phyloP scores from a whole-genome alignment of 163 green algal genomes.

The Picocystis sp. region DNA sequence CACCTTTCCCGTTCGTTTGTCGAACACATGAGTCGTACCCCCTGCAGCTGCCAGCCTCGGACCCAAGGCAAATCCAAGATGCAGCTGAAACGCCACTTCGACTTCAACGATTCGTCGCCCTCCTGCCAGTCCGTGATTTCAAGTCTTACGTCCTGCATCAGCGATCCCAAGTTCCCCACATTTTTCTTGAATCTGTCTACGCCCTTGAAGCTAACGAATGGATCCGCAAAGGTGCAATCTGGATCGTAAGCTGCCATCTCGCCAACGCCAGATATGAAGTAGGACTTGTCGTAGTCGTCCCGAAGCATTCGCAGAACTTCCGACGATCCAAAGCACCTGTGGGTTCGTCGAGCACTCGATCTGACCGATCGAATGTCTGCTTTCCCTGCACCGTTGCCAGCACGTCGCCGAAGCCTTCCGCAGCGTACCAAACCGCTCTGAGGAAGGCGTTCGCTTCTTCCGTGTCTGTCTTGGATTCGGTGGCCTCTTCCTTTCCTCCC shows the following conservation, averaged over 20 bases:
- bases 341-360: too few species aligned
- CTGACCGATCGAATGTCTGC: not conserved
- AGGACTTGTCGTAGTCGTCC: conserved; percentile 35
- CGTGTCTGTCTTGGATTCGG: too few species aligned
- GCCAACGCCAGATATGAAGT: conserved; percentile 32
- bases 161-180: conserved; percentile 45
- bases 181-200: conserved; percentile 59
- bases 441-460: conserved; percentile 4
- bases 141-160: conserved; percentile 41
- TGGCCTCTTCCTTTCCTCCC: too few species aligned
- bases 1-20: conserved; percentile 29
- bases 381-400: conserved; percentile 11
- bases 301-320: conserved; percentile 22
- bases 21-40: conserved; percentile 51
- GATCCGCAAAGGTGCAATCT: conserved; percentile 43
- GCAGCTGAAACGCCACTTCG: conserved; percentile 48
- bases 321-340: too few species aligned
- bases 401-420: conserved; percentile 42
- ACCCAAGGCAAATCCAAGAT: conserved; percentile 55
- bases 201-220: conserved; percentile 50
- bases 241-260: conserved; percentile 32
- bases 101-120: conserved; percentile 22
- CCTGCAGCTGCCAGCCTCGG: conserved; percentile 51
- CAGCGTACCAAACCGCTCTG: conserved; percentile 46
- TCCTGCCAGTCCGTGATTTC: conserved; percentile 37